Conservation (phyloP, 257 asterid species). For the Cynanchum wilfordii region DNA sequence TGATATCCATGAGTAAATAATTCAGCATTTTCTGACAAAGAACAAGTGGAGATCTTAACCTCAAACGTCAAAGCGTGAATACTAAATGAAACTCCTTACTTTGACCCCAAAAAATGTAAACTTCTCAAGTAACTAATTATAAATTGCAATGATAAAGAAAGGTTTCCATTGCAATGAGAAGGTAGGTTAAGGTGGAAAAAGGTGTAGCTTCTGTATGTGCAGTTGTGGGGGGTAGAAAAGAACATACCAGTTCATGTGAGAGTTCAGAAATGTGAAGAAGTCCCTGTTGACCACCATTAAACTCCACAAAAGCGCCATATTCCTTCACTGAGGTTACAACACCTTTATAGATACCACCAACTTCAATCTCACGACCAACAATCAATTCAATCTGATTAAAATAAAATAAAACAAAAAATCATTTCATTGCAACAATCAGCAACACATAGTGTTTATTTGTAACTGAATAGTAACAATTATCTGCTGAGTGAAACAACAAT, state of each 20-base stretch:
- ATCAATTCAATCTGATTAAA: slow-evolving; percentile 62
- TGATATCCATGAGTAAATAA: neutral
- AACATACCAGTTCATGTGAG: slow-evolving; percentile 69
- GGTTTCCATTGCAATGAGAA: neutral
- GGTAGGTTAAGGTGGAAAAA: neutral
- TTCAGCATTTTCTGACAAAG: neutral
- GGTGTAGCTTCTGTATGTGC: neutral
- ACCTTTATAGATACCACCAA: slow-evolving; percentile 85
- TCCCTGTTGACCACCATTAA: slow-evolving; percentile 95
- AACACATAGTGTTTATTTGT: neutral
- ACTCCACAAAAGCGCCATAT: slow-evolving; percentile 96
- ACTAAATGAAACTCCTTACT: neutral
- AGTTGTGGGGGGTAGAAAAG: neutral
- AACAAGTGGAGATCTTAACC: neutral
- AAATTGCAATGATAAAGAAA: neutral
- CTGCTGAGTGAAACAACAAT: neutral
- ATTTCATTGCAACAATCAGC: neutral
- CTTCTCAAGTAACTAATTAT: neutral
- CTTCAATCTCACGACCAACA: slow-evolving; percentile 82
- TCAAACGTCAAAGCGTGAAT: neutral
- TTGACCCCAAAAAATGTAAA: too few species aligned
- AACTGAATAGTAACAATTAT: neutral
- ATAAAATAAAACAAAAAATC: slow-evolving; percentile 18
- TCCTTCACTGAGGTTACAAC: slow-evolving; percentile 72
- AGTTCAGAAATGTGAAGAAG: slow-evolving; percentile 92